phyloP scores from a whole-genome alignment of 169 alveolate genomes.

The Eimeria tenella region DNA sequence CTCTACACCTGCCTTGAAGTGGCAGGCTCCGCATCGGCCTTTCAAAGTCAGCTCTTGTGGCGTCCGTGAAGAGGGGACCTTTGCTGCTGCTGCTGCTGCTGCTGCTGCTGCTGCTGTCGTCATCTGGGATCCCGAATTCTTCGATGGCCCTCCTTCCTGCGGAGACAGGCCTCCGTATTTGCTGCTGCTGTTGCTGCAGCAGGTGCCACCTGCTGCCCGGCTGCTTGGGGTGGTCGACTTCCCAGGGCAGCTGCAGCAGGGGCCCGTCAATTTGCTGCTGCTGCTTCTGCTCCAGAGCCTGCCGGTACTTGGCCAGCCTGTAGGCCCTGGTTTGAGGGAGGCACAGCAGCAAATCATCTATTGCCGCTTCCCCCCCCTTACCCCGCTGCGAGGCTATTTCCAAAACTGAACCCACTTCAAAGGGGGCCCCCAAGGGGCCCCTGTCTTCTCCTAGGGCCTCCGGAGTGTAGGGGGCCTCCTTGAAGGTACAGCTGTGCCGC shows the following conservation, averaged over 20 bases:
- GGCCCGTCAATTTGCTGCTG: slow-evolving; percentile 46
- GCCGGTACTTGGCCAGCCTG: slow-evolving; percentile 14
- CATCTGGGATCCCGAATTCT: slow-evolving; percentile 20
- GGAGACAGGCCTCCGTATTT: not conserved
- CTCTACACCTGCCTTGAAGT: not conserved
- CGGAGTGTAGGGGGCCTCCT: not conserved
- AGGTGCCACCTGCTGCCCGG: slow-evolving; percentile 16
- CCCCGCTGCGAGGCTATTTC: not conserved
- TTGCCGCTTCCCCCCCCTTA: slow-evolving; percentile 35
- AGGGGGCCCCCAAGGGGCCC: slow-evolving; percentile 1
- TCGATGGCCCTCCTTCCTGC: slow-evolving; percentile 49
- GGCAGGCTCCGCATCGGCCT: slow-evolving; percentile 10
- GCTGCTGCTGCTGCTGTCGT: not conserved
- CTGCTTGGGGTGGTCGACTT: slow-evolving; percentile 24
- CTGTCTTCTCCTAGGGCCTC: not conserved
- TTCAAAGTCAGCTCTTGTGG: not conserved
- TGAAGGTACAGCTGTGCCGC: not conserved
- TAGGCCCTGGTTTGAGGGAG: slow-evolving; percentile 39
- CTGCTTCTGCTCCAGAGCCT: not conserved
- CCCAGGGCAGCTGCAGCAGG: slow-evolving; percentile 42
- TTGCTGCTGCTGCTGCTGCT: not conserved
- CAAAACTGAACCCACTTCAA: not conserved
- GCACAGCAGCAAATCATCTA: slow-evolving; percentile 10
- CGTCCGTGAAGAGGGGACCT: not conserved
- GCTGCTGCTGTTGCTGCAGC: slow-evolving; percentile 39